phyloP scores from a whole-genome alignment of 2,329 filamentous ascomycete species.

The Fusarium proliferatum region DNA sequence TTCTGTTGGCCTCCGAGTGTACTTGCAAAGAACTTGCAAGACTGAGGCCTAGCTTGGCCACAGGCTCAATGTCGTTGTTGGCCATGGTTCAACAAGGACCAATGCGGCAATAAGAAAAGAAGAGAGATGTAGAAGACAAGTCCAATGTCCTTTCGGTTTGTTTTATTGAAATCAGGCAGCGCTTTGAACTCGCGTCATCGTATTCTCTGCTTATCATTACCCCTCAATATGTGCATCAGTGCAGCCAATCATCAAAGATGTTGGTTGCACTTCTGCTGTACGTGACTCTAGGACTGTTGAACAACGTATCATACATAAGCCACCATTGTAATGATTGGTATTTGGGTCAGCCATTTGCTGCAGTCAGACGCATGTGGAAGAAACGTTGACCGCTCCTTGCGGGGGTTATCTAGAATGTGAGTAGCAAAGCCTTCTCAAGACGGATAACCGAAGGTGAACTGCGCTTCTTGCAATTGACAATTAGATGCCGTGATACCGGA shows the following conservation, averaged over 20 bases:
- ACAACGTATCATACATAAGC: background rate
- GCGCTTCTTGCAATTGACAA: too few relatives aligned
- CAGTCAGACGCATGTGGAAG: background rate
- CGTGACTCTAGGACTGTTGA: background rate
- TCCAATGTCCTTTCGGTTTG: fast-evolving
- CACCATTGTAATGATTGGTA: background rate
- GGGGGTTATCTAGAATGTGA: background rate
- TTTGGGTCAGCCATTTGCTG: background rate
- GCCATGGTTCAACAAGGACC: background rate
- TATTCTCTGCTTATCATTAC: background rate
- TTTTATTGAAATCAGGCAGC: background rate
- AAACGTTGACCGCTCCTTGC: background rate
- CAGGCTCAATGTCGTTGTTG: background rate
- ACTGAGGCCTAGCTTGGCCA: background rate
- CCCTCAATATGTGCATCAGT: background rate
- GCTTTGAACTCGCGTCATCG: fast-evolving
- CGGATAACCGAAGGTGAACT: too few relatives aligned
- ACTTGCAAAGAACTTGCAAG: background rate
- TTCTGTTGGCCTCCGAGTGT: background rate
- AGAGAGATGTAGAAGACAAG: fast-evolving
- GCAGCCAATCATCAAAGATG: background rate
- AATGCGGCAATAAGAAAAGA: fast-evolving
- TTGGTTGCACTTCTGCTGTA: background rate
- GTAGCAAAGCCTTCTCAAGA: too few relatives aligned
- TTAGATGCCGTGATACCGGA: too few relatives aligned